Evolutionary conservation across 2,329 filamentous ascomycete genomes (phyloP).

Genomic region (Colletotrichum plurivorum): DNA sequence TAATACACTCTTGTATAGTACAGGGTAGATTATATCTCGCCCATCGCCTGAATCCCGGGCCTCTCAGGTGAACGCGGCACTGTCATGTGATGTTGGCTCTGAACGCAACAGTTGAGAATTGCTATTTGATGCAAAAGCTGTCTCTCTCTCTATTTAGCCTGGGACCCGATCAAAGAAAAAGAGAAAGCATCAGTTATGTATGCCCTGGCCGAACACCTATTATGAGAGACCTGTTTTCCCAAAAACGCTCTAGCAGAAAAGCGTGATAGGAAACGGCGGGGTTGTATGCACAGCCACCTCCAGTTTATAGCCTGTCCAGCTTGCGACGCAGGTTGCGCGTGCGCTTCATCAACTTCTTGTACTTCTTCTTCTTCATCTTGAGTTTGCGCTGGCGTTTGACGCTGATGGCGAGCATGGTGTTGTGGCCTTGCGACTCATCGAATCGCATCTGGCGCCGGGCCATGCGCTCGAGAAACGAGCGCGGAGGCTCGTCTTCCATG

Average conservation of each 20-base stretch:
- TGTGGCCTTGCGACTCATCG: conserved; percentile 65
- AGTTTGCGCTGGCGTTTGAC: conserved; percentile 93
- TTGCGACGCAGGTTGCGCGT: conserved; percentile 91
- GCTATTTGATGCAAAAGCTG: conserved; percentile 40
- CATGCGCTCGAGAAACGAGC: conserved; percentile 79
- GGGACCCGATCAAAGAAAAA: conserved; percentile 24
- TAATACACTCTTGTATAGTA: conserved; percentile 40
- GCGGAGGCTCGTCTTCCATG: conserved; percentile 62
- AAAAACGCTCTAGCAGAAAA: conserved; percentile 43
- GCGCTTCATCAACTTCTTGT: conserved; percentile 98
- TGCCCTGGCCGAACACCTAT: conserved; percentile 36
- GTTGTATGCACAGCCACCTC: conserved; percentile 45
- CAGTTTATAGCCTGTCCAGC: conserved; percentile 74
- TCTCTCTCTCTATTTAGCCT: conserved; percentile 37
- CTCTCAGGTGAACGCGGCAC: conserved; percentile 16
- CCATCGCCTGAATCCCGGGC: background rate
- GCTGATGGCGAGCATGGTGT: conserved; percentile 84
- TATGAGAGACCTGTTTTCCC: conserved; percentile 29
- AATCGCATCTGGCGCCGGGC: conserved; percentile 73
- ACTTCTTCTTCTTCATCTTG: conserved; percentile 99
- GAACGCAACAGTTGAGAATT: conserved; percentile 38
- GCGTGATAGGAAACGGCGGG: conserved; percentile 32
- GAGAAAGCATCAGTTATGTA: conserved; percentile 29
- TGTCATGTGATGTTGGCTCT: conserved; percentile 23
- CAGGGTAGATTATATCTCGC: conserved; percentile 24